Conservation (phyloP, 352 stramenopile species). For the Hyaloperonospora arabidopsidis region DNA sequence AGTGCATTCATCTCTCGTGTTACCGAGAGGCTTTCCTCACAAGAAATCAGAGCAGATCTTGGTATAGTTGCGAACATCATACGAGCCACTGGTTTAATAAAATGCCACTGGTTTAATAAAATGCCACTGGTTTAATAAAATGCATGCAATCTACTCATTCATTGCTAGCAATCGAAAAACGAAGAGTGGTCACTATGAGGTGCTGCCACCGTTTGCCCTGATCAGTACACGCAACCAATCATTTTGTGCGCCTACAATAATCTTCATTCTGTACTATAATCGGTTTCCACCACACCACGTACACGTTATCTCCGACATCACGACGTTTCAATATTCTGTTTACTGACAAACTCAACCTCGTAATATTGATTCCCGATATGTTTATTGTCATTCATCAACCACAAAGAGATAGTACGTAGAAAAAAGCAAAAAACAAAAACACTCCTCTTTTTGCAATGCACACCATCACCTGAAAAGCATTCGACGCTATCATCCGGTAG, state of each 20-base stretch:
- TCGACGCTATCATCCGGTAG: too few relatives aligned
- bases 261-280: not conserved
- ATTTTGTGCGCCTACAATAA: constrained; percentile 13
- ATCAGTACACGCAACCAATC: constrained; percentile 13
- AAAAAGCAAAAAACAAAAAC: too few relatives aligned
- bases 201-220: too few relatives aligned
- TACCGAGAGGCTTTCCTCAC: constrained; percentile 78
- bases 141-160: not conserved
- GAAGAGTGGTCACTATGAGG: too few relatives aligned
- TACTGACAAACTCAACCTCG: too few relatives aligned
- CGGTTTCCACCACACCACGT: not conserved
- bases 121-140: too few relatives aligned
- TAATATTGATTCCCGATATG: too few relatives aligned
- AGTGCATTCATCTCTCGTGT: constrained; percentile 67
- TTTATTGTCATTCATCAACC: too few relatives aligned
- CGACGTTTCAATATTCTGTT: too few relatives aligned
- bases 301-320: not conserved
- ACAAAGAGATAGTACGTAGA: too few relatives aligned
- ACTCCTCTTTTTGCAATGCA: too few relatives aligned
- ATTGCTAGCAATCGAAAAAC: constrained; percentile 7
- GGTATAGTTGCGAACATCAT: constrained; percentile 74
- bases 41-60: constrained; percentile 80
- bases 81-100: constrained; percentile 18
- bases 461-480: too few relatives aligned
- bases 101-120: not conserved